A percentile compares a stretch with the other conserved stretches of the same genome.
Evolutionary conservation across 768 basidiomycete genomes (phyloP).

Genomic region (Auriscalpium orientale): DNA sequence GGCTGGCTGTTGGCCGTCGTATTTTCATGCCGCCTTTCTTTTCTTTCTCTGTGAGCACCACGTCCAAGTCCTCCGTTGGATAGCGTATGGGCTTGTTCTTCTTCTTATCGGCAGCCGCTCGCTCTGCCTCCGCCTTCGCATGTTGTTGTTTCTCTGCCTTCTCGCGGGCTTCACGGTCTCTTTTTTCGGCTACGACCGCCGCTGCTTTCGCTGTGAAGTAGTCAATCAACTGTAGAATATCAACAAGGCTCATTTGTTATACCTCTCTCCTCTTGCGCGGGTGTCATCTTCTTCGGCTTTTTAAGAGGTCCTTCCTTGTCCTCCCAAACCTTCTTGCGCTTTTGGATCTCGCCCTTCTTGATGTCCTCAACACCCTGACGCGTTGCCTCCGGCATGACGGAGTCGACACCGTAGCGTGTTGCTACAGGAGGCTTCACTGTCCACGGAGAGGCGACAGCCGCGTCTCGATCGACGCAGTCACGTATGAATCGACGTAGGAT

Average conservation of each 20-base stretch:
- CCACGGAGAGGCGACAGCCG: conserved; percentile 93
- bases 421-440: conserved; percentile 85
- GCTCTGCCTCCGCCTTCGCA: conserved; percentile 65
- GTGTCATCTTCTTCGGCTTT: conserved; percentile 72
- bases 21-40: conserved; percentile 70
- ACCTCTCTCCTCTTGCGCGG: conserved; percentile 74
- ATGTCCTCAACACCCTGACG: conserved; percentile 70
- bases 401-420: conserved; percentile 75
- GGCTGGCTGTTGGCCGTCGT: conserved; percentile 59
- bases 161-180: conserved; percentile 63
- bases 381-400: conserved; percentile 80
- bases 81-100: conserved; percentile 89
- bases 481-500: conserved; percentile 94
- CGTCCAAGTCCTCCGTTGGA: conserved; percentile 88
- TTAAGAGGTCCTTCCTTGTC: conserved; percentile 80
- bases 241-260: conserved; percentile 1
- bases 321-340: conserved; percentile 86
- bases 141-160: conserved; percentile 59
- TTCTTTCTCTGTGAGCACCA: conserved; percentile 73
- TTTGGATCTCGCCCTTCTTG: conserved; percentile 86
- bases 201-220: conserved; percentile 20
- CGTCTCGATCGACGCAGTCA: conserved; percentile 89
- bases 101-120: conserved; percentile 68
- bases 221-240: not conserved
- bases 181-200: conserved; percentile 43